Base-by-base conservation (phyloP, 495 filamentous ascomycete genomes). In the Penicillium bialowiezense region DNA sequence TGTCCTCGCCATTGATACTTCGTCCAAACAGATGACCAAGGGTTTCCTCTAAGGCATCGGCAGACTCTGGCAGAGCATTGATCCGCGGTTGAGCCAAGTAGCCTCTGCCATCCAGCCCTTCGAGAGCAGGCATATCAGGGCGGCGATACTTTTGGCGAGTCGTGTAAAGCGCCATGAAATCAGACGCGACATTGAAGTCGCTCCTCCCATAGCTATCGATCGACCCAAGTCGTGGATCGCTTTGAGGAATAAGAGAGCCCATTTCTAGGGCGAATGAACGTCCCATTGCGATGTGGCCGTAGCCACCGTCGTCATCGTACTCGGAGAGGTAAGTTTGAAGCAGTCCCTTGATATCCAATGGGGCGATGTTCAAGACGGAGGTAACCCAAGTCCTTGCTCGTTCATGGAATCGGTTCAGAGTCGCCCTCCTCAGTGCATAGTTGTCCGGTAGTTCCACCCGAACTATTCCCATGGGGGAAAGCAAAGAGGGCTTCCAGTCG, bases 81-180 rank as follows among this genome's bases (percentile, higher is more conserved):
- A 40, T 35, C 40, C 37, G 41, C 14, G 50, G 35, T 13, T 50
- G 50, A 3, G 26, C 51, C 55, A 55, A 58, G 49, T 52, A 46
- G 19, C 18, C 23, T 9, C 50, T 52, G n/a, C 50, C 44, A 10
- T 48, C 46, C 9, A 51, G 12, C 26, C 38, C 45, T 23, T 63
- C 43, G n/a, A 49, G 44, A 10, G 42, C 36, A 31, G 85, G 62
- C 9, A 82, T 70, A 59, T 95, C 89, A 12, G 86, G 79, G 51
- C 88, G 88, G 23, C 88, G 82, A 63, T 97, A 97, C 56, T 90
- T 90, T 62, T 97, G 95, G 7, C 93, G 88, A 18, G 88, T 93
- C n/a, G 91, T 97, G 60, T 97, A 97, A 61, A 97, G 90, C 26
- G 91, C 88, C 62, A 97, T 85, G 56, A 98, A 96, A 64, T 96